Conservation (phyloP, 2,329 filamentous ascomycete genomes). For the Setomelanomma holmii region DNA sequence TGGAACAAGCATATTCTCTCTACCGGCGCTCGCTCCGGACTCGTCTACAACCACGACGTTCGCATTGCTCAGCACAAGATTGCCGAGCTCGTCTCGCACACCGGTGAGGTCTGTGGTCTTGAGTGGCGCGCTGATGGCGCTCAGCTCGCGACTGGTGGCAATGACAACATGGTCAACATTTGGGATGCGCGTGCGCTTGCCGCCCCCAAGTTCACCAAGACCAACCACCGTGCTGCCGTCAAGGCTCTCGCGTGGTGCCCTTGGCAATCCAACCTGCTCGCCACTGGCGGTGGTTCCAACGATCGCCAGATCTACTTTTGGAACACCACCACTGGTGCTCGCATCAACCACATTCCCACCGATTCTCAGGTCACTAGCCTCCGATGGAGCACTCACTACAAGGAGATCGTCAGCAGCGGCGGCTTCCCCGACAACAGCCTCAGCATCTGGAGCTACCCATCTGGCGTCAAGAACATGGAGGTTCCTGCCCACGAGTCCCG, state of each 20-base stretch:
- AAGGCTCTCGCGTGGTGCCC: conserved; percentile 99
- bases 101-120: conserved; percentile 95
- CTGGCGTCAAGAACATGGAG: conserved; percentile 94
- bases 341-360: conserved; percentile 98
- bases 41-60: conserved; percentile 98
- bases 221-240: conserved; percentile 98
- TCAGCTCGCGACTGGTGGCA: conserved; percentile 95
- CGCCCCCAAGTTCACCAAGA: conserved; percentile 98
- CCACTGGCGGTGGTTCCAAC: conserved; percentile 94
- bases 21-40: conserved; percentile 89
- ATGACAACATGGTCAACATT: conserved; percentile 98
- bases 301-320: conserved; percentile 99
- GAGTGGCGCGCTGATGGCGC: conserved; percentile 97
- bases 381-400: conserved; percentile 95
- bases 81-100: conserved; percentile 95
- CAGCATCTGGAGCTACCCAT: conserved; percentile 99
- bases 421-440: conserved; percentile 99
- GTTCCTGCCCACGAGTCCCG: conserved; percentile 97
- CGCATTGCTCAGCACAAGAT: conserved; percentile 98
- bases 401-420: conserved; percentile 96
- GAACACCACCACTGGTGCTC: conserved; percentile 97
- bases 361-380: conserved; percentile 96
- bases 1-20: conserved; percentile 99
- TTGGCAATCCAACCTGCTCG: conserved; percentile 96
- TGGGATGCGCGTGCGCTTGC: conserved; percentile 95